These are phyloP conservation scores for Periconia sp. DNA, from an alignment of 2,329 filamentous ascomycete genomes.

Conservation along the genomic window DNA sequence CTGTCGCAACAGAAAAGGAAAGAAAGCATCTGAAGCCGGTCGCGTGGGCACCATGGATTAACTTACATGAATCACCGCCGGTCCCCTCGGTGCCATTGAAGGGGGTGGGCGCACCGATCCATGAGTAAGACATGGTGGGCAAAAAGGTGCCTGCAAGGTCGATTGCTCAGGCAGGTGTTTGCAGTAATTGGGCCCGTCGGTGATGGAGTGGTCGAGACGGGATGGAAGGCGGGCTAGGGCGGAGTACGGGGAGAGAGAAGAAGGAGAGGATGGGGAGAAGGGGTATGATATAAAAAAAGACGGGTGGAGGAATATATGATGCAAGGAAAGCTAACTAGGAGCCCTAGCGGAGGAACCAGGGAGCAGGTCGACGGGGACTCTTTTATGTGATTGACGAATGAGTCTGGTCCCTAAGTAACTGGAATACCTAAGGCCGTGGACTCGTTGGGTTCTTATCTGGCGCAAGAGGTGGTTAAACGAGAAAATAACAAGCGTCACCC, in stretches of 20 bases:
- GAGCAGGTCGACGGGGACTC: constrained; percentile 30
- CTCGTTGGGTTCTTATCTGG: too few relatives aligned
- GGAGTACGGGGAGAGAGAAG: constrained; percentile 6
- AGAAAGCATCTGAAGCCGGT: not conserved
- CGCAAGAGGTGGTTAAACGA: constrained; percentile 22
- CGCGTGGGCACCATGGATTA: constrained; percentile 1
- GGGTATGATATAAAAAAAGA: constrained; percentile 34
- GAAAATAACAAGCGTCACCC: constrained; percentile 33
- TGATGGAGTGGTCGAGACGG: constrained; percentile 14
- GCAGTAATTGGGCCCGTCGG: constrained; percentile 10
- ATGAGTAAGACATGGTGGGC: constrained; percentile 52
- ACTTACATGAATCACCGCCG: constrained; percentile 80
- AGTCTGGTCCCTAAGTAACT: constrained; percentile 28
- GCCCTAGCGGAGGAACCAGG: constrained; percentile 31
- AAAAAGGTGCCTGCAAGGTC: constrained; percentile 9
- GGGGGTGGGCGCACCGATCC: constrained; percentile 47
- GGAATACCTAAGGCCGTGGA: too few relatives aligned
- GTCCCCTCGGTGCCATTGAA: constrained; percentile 58
- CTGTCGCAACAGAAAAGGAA: not conserved
- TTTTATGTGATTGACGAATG: constrained; percentile 33
- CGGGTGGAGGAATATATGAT: constrained; percentile 28
- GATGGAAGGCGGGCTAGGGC: constrained; percentile 7
- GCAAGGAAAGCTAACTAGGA: constrained; percentile 11
- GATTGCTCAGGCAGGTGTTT: constrained; percentile 1
- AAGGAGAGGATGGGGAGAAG: constrained; percentile 11